These are phyloP conservation scores for Sarocladiaceae sp. DNA, from an alignment of 2,329 filamentous ascomycete genomes.

Conservation along the genomic window DNA sequence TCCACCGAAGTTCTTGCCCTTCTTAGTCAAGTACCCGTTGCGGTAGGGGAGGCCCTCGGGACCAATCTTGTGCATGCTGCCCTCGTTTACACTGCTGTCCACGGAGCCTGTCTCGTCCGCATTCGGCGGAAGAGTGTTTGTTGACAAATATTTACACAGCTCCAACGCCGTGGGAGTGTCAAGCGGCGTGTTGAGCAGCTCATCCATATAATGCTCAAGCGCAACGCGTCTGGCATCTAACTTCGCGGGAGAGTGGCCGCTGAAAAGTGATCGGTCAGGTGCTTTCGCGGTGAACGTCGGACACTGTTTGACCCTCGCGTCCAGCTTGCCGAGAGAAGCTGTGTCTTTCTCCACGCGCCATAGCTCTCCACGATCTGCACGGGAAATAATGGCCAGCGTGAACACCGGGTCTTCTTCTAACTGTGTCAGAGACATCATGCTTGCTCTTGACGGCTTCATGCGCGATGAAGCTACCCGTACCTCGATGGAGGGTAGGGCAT, in stretches of 20 bases:
- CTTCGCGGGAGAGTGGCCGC: conserved; percentile 86
- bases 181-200: conserved; percentile 74
- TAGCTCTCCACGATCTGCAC: conserved; percentile 69
- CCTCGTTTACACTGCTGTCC: conserved; percentile 18
- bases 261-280: conserved; percentile 82
- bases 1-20: conserved; percentile 96
- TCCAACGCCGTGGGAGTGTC: conserved; percentile 71
- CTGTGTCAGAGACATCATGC: conserved; percentile 71
- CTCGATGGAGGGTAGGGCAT: conserved; percentile 78
- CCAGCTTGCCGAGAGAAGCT: conserved; percentile 70
- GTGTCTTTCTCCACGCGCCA: conserved; percentile 96
- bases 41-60: conserved; percentile 64
- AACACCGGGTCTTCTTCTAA: conserved; percentile 92
- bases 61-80: conserved; percentile 35
- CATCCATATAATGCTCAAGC: conserved; percentile 79
- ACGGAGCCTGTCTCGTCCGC: conserved; percentile 44
- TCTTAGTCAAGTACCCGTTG: conserved; percentile 90
- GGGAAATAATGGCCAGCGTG: conserved; percentile 76
- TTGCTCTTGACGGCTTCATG: conserved; percentile 86
- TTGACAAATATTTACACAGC: conserved; percentile 82
- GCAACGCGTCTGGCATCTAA: conserved; percentile 79
- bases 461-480: conserved; percentile 88
- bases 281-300: conserved; percentile 66
- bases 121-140: conserved; percentile 55
- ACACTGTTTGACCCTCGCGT: conserved; percentile 71